Percentiles rank a stretch among this genome's conserved stretches.
Conservation (phyloP, 768 basidiomycete species). For the Sutorius australiensis region DNA sequence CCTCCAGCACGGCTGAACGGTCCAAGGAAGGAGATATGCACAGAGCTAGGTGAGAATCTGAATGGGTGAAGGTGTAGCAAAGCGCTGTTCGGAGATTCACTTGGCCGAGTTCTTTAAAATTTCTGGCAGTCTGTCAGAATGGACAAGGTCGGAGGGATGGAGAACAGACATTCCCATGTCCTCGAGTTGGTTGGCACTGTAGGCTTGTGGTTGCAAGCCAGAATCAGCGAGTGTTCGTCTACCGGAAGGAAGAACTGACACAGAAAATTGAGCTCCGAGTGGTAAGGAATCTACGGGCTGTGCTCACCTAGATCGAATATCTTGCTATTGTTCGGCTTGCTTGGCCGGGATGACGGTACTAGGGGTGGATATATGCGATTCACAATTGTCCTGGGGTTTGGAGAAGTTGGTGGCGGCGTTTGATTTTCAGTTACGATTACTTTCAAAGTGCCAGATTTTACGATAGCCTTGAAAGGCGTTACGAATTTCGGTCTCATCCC, state of each 20-base stretch:
- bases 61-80: slow-evolving; percentile 55
- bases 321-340: slow-evolving; percentile 9
- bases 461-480: slow-evolving; percentile 60
- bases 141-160: background rate
- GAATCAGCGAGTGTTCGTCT: slow-evolving; percentile 47
- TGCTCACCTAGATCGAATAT: slow-evolving; percentile 45
- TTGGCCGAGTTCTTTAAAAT: slow-evolving; percentile 46
- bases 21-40: slow-evolving; percentile 36
- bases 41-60: slow-evolving; percentile 27
- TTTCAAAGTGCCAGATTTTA: slow-evolving; percentile 39
- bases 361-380: slow-evolving; percentile 26
- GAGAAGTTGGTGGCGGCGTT: background rate
- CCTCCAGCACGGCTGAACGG: slow-evolving; percentile 50
- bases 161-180: slow-evolving; percentile 49
- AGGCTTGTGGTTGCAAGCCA: slow-evolving; percentile 48
- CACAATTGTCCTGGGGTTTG: background rate
- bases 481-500: slow-evolving; percentile 42
- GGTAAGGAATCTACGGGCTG: background rate
- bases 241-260: slow-evolving; percentile 31
- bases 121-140: slow-evolving; percentile 35
- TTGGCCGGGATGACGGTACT: slow-evolving; percentile 1
- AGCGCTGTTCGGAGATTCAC: slow-evolving; percentile 53
- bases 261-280: background rate
- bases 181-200: slow-evolving; percentile 42
- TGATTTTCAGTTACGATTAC: background rate